Evolutionary conservation across 1,284 basidiomycete genomes (phyloP), one percentile per base, ranked within the genome.

Genomic region (Ceratobasidium sp.): DNA sequence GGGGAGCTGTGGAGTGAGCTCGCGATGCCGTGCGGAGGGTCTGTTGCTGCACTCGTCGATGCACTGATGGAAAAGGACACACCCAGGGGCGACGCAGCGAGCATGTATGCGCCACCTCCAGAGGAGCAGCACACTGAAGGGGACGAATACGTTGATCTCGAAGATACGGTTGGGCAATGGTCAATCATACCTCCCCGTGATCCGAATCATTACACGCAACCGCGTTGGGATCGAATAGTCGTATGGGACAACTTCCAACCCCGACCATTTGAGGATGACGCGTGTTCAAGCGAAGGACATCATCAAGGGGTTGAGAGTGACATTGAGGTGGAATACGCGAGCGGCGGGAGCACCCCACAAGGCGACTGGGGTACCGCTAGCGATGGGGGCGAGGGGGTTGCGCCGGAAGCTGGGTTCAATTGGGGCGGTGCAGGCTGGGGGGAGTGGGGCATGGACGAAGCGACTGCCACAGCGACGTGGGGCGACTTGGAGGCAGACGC

Each of bases 1-100:
- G 54, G 53, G 19, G 68, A 71, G 34, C 16, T 71, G n/a, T 71
- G 68, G 68, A 58, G 53, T 16, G 68, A 71, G 29, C 68, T 71
- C 59, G 68, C 68, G 1, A 71, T 71, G 68, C 68, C 68, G 29
- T 71, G 41, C 43, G 68, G 68, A 39, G 68, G 68, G 16, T 71
- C 68, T 34, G 29, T 71, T 34, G 68, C 43, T 13, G 68, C 68
- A 6, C 43, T 71, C 22, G 68, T 59, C 24, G 29, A 61, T 29
- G 68, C 68, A 9, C 29, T 71, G 56, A 71, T 61, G 68, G 41
- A 71, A 22, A 37, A 58, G 53, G 68, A 49, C 16, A 16, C 29
- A 6, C 24, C 46, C 34, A 16, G 37, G n/a, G 58, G 31, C 13
- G 48, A 53, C 9, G 0, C 58, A 37, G 43, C 14, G 14, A 29